Base-by-base conservation (phyloP, 1,284 basidiomycete genomes). In the Lentinula novae-zelandiae region DNA sequence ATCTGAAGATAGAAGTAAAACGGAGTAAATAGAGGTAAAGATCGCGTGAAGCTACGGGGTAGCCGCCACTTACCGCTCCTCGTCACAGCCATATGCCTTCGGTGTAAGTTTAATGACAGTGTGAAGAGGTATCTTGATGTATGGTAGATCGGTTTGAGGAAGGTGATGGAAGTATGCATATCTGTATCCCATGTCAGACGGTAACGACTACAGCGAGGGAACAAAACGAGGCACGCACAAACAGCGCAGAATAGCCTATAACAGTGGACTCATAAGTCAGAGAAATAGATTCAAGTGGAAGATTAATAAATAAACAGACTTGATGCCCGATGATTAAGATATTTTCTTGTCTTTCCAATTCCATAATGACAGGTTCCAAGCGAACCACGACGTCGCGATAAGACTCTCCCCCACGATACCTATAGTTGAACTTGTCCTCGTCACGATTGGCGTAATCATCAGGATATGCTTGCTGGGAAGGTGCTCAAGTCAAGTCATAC, bases 341-440 rank as follows among this genome's bases (percentile, higher is more conserved):
- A 70, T 99, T 98, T 73, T 96, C 92, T 73, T 98, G 96, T 58
- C 97, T 81, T 74, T 99, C 97, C 17, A 99, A 84, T 75, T 99
- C 97, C 93, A 99, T 98, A 68, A 99, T 98, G 58, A 98, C 92
- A 12, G 97, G 97, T 72, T 99, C 97, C 31, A 99, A 81, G 34
- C 96, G 87, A 5, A 95, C 87, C n/a, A 98, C 95, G 8, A 96
- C 93, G 71, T 98, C 95, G 27, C 95, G 86, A 73, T 98, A 98
- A 4, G 94, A 96, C 73, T 98, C 97, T 58, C 97, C 96, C 73
- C 89, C 92, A 70, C 93, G 82, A 75, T 98, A 98, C 27, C 97
- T 87, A 73, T 99, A 99, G 77, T 99, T 99, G 77, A 98, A 99
- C 76, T 99, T 99, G 79, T 99, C 97, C 60, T 99, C 95, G 70